phyloP scores from a whole-genome alignment of 495 filamentous ascomycete genomes.

The Trichoderma orchidacearum region DNA sequence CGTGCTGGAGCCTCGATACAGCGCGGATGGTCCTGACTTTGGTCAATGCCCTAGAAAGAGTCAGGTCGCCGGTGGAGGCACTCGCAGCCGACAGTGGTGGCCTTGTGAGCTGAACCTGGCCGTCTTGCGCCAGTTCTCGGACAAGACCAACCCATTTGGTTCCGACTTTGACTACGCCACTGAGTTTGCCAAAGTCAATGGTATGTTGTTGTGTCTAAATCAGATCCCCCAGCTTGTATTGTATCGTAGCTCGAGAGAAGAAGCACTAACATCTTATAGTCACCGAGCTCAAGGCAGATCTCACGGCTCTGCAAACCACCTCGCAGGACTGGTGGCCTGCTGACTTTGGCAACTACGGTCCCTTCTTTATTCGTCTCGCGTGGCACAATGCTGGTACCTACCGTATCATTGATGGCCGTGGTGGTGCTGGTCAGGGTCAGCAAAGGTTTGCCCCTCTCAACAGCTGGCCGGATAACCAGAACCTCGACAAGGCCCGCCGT shows the following conservation, averaged over 20 bases:
- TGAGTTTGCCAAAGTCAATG: slow-evolving; percentile 58
- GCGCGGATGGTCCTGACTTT: neutral
- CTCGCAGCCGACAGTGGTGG: slow-evolving; percentile 57
- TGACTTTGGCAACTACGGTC: slow-evolving; percentile 65
- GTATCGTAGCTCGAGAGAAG: too few relatives aligned
- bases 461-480: slow-evolving; percentile 68
- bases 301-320: slow-evolving; percentile 52
- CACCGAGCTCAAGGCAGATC: slow-evolving; percentile 54
- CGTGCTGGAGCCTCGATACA: neutral
- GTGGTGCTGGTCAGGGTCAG: slow-evolving; percentile 42
- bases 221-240: neutral
- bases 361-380: slow-evolving; percentile 63
- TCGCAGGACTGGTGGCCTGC: slow-evolving; percentile 68
- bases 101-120: slow-evolving; percentile 47
- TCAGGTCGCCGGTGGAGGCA: slow-evolving; percentile 43
- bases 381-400: slow-evolving; percentile 62
- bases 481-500: slow-evolving; percentile 63
- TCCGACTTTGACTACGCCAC: slow-evolving; percentile 53
- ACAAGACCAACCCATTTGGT: slow-evolving; percentile 40
- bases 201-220: slow-evolving; percentile 11
- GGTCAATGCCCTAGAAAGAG: neutral
- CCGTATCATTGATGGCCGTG: slow-evolving; percentile 56
- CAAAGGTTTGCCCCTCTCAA: slow-evolving; percentile 69
- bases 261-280: neutral
- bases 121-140: slow-evolving; percentile 57